A percentile compares a stretch with the other conserved stretches of the same genome.
phyloP scores from a whole-genome alignment of 441 rosid species.

The Populus hybrid region DNA sequence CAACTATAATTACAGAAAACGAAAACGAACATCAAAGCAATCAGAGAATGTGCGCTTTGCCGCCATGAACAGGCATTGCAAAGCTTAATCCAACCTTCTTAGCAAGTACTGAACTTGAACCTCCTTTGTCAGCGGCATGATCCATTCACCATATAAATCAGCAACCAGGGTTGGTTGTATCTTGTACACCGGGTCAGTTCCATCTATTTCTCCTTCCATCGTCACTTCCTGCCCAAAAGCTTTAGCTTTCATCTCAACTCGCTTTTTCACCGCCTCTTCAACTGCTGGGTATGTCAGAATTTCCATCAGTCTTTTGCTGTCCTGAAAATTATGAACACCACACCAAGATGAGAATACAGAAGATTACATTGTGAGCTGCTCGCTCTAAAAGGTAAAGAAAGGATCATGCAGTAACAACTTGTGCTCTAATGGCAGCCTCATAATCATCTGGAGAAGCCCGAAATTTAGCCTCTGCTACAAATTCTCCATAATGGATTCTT shows the following conservation, averaged over 20 bases:
- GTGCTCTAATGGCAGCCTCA: conserved; percentile 58
- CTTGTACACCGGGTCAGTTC: conserved; percentile 58
- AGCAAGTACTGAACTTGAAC: conserved; percentile 80
- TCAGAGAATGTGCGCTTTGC: not conserved
- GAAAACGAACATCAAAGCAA: not conserved
- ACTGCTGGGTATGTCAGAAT: conserved; percentile 66
- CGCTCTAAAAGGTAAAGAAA: not conserved
- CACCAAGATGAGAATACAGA: not conserved
- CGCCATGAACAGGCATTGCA: not conserved
- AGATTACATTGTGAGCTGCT: not conserved
- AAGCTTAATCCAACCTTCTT: conserved; percentile 65
- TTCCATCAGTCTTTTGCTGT: conserved; percentile 51
- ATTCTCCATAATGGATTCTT: conserved; percentile 93
- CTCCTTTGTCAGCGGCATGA: conserved; percentile 95
- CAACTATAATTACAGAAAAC: not conserved
- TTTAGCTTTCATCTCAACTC: conserved; percentile 74
- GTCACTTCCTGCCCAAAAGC: conserved; percentile 69
- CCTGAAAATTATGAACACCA: conserved; percentile 38
- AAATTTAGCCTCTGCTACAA: conserved; percentile 89
- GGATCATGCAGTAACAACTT: conserved; percentile 34
- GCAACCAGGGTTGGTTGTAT: conserved; percentile 76
- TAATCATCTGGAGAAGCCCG: conserved; percentile 61
- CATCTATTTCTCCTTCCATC: conserved; percentile 27
- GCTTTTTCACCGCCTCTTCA: conserved; percentile 64
- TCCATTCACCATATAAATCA: conserved; percentile 71